phyloP scores from a whole-genome alignment of 805 yeast genomes.

The Wickerhamiella lipophila region DNA sequence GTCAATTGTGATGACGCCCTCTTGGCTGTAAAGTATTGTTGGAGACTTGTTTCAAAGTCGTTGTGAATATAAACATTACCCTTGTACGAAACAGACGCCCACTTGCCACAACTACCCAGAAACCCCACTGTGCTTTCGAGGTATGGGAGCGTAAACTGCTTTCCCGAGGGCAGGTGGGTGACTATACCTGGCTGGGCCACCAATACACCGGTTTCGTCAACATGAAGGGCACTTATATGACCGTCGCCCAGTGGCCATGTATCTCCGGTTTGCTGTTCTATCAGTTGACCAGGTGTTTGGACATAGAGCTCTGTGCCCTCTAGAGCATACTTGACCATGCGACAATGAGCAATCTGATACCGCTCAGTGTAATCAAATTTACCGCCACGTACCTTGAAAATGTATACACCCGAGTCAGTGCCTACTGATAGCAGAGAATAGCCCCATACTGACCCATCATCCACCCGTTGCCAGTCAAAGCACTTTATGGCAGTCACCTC shows the following conservation, averaged over 20 bases:
- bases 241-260: background rate
- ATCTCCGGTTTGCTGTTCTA: background rate
- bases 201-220: background rate
- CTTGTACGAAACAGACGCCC: background rate
- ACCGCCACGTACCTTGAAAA: background rate
- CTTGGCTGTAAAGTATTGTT: background rate
- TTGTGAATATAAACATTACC: background rate
- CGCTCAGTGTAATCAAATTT: background rate
- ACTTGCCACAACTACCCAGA: background rate
- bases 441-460: conserved; percentile 4
- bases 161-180: conserved; percentile 3
- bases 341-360: background rate
- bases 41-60: background rate
- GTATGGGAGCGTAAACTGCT: background rate
- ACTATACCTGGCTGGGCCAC: conserved; percentile 7
- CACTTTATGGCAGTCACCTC: background rate
- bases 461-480: conserved; percentile 6
- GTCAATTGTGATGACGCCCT: background rate
- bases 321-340: background rate
- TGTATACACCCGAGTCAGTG: conserved; percentile 2
- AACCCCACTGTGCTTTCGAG: conserved; percentile 1
- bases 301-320: background rate
- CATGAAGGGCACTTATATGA: background rate
- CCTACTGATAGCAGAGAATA: conserved; percentile 1
- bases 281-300: background rate